These are phyloP conservation scores for Kluyveromyces lactis DNA, from an alignment of 805 yeast species.

Conservation along the genomic window DNA sequence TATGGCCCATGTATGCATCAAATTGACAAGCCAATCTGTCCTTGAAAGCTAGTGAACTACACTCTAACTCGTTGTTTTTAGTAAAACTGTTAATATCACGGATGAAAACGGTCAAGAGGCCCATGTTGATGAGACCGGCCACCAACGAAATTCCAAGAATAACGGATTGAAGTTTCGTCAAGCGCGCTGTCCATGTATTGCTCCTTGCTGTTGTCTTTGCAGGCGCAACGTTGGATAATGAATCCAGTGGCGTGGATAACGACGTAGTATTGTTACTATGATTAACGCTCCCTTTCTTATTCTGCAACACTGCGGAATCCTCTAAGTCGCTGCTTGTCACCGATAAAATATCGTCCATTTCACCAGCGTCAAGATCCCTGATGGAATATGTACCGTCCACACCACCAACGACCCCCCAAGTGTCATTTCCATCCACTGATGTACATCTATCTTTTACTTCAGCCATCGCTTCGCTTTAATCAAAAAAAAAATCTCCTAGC, in stretches of 20 bases:
- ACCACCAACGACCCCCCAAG: constrained; percentile 1
- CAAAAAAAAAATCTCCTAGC: too few relatives aligned
- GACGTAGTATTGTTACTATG: background rate
- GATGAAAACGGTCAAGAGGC: background rate
- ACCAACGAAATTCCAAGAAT: constrained; percentile 92
- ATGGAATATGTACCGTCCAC: background rate
- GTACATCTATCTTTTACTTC: background rate
- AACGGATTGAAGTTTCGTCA: constrained; percentile 45
- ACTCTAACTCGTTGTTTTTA: background rate
- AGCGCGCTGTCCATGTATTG: background rate
- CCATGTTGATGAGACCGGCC: constrained; percentile 86
- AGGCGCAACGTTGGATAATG: background rate
- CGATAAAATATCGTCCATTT: constrained; percentile 2
- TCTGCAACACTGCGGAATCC: background rate
- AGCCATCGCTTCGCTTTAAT: background rate
- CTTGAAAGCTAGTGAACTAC: background rate
- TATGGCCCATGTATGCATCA: background rate
- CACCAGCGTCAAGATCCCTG: constrained; percentile 1
- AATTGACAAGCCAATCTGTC: background rate
- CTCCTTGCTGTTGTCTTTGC: background rate
- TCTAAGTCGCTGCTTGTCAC: constrained; percentile 2
- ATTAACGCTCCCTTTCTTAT: background rate
- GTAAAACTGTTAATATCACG: background rate
- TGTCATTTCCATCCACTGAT: background rate
- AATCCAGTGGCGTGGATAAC: background rate